Percentiles rank a stretch among this genome's conserved stretches.
Conservation (phyloP, 179 eudicot species). For the Silene coronaria region DNA sequence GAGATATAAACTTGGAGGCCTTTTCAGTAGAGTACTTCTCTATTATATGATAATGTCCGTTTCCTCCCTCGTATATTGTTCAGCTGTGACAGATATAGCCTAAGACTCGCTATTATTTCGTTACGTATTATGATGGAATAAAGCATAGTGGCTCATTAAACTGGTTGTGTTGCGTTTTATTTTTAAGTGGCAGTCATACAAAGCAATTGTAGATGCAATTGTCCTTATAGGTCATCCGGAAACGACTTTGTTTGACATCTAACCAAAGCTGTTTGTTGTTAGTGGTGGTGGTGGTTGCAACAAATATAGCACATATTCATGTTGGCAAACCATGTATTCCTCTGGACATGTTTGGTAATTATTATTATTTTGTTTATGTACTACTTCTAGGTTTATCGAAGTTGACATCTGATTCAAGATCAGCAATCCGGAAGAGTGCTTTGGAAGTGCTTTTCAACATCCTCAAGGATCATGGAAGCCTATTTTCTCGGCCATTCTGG, state of each 20-base stretch:
- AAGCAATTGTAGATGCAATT: too few relatives aligned
- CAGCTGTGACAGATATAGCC: neutral
- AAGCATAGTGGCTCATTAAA: neutral
- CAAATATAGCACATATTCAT: neutral
- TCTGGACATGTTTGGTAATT: slow-evolving; percentile 1
- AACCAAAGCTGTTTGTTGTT: neutral
- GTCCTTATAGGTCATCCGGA: neutral
- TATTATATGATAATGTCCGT: neutral
- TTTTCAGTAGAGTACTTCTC: slow-evolving; percentile 8
- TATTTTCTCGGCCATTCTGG: slow-evolving; percentile 82
- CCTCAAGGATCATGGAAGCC: slow-evolving; percentile 92
- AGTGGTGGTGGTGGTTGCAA: neutral
- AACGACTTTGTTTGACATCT: neutral
- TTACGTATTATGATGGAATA: neutral
- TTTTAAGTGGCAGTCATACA: too few relatives aligned
- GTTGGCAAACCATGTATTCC: neutral
- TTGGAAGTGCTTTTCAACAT: slow-evolving; percentile 95
- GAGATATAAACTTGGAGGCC: neutral
- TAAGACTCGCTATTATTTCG: neutral
- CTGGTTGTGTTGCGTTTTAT: too few relatives aligned
- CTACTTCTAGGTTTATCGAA: slow-evolving; percentile 60
- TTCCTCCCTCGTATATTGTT: neutral
- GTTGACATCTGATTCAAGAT: slow-evolving; percentile 84
- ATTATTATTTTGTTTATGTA: neutral
- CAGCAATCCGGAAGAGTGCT: slow-evolving; percentile 81